These are phyloP conservation scores for Fusarium marasasianum DNA, from an alignment of 2,329 filamentous ascomycete species.

Conservation along the genomic window DNA sequence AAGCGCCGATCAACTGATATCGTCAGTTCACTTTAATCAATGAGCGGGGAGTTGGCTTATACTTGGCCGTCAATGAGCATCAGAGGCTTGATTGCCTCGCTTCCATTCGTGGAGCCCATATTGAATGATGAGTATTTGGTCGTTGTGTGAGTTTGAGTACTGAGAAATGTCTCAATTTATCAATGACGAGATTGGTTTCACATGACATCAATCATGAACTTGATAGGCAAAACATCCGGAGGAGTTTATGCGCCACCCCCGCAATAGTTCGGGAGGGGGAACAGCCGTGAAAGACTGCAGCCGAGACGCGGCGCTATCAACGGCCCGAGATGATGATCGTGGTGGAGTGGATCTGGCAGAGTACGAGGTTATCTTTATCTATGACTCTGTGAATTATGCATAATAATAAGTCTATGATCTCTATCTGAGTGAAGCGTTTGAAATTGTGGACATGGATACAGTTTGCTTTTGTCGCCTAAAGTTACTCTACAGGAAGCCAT, in stretches of 20 bases:
- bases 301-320: neutral
- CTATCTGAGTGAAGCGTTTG: rapidly evolving
- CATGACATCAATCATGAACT: neutral
- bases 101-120: neutral
- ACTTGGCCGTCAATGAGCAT: conserved; percentile 35
- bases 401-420: neutral
- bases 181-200: neutral
- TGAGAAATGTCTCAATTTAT: neutral
- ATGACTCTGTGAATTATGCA: neutral
- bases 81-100: neutral
- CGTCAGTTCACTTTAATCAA: neutral
- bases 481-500: conserved; percentile 21
- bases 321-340: neutral
- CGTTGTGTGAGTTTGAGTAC: too few species aligned
- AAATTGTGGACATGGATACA: rapidly evolving
- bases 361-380: neutral
- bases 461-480: neutral
- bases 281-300: neutral
- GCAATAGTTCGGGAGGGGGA: neutral
- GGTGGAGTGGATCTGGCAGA: neutral
- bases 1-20: conserved; percentile 25
- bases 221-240: neutral
- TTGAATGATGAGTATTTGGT: neutral
- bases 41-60: neutral
- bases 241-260: neutral